Evolutionary conservation across 306 rosid genomes (phyloP), one percentile per base, ranked within the genome.

Genomic region (Sicyos baderoa): DNA sequence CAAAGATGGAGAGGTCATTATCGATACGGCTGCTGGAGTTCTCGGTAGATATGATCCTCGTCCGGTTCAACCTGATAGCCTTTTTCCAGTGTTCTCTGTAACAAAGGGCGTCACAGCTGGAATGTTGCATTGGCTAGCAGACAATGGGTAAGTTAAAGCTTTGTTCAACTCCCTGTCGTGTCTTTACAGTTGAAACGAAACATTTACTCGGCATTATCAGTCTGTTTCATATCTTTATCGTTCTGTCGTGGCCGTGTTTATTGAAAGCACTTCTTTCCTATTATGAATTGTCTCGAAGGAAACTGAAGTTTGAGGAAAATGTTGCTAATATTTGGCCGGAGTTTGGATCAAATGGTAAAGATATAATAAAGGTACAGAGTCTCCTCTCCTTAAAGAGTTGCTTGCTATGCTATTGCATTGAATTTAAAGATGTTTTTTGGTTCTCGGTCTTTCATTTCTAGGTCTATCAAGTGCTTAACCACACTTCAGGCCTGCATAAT

Each of bases 31-130:
- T 69, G 99, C 99, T 80, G 99, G 99, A 81, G 75, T 86, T 76
- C 96, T 94, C 70, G 99, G 99, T 75, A 88, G 79, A 94, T 94
- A 88, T 71, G 97, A 94, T 82, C 99, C 99, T 42, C 99, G 99
- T 71, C 99, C 99, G 5, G 99, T 94, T 68, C 88, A 88, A 79
- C 91, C 86, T 17, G 96, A 90, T 77, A 94, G 90, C 80, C 99
- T 94, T 74, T 94, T 94, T 71, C 86, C 99, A 22, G 95, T 90
- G 60, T 90, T 94, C 75, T 94, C 99, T 77, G 95, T 56, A 21
- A 88, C 99, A 72, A 94, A 94, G 88, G 99, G 92, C 49, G 80
- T 94, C 73, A 75, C 99, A 52, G 95, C 97, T 18, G 99, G 97
- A 83, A 88, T 94, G 96, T 10, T 87, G 75, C 99, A 94, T 83